phyloP scores from a whole-genome alignment of 1,139 yeast species.

The Nakaseomyces delphensis region DNA sequence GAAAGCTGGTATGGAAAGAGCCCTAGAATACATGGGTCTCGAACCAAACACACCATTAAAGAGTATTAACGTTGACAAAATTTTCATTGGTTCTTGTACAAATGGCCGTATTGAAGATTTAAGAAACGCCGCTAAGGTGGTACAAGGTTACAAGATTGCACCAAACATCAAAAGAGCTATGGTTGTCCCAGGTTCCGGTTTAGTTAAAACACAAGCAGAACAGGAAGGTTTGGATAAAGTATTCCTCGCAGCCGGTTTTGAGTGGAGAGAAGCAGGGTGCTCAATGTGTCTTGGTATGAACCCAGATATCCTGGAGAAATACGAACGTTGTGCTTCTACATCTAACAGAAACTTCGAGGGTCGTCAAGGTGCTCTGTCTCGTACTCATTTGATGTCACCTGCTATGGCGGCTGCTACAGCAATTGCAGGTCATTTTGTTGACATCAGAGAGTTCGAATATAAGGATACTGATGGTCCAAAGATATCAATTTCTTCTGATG shows the following conservation, averaged over 20 bases:
- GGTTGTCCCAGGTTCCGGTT: conserved; percentile 96
- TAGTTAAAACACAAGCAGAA: conserved; percentile 89
- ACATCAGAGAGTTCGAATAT: conserved; percentile 73
- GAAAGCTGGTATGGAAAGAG: conserved; percentile 80
- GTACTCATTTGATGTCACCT: conserved; percentile 97
- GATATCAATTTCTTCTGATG: conserved; percentile 47
- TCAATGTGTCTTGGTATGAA: conserved; percentile 99
- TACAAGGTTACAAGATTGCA: conserved; percentile 84
- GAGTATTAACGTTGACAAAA: conserved; percentile 75
- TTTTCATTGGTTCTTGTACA: conserved; percentile 96
- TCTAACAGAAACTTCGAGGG: conserved; percentile 98
- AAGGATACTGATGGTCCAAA: conserved; percentile 52
- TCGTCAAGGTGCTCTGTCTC: conserved; percentile 94
- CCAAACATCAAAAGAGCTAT: conserved; percentile 69
- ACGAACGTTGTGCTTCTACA: conserved; percentile 97
- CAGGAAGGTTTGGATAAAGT: conserved; percentile 87
- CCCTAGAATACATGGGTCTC: conserved; percentile 86
- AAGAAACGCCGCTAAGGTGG: conserved; percentile 90
- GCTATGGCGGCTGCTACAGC: conserved; percentile 99
- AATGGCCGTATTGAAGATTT: conserved; percentile 96
- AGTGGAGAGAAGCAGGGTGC: conserved; percentile 99
- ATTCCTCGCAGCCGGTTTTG: conserved; percentile 86
- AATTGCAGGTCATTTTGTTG: conserved; percentile 81
- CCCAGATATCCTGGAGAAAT: conserved; percentile 89
- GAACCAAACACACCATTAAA: conserved; percentile 70